Conservation (phyloP, 1,284 basidiomycete species). For the Ganoderma multipileum region DNA sequence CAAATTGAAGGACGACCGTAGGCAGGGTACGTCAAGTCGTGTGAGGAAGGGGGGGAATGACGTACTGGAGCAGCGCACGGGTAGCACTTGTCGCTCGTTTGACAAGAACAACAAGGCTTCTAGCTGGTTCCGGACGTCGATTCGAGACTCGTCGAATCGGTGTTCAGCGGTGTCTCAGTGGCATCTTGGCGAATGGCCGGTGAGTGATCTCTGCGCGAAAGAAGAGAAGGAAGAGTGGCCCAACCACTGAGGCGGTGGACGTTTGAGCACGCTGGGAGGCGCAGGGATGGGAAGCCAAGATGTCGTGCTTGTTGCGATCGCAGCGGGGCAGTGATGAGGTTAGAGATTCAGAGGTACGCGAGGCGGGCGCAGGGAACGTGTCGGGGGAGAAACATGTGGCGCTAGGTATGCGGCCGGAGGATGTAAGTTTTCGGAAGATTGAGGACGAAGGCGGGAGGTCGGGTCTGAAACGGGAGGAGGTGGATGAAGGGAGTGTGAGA, state of each 20-base stretch:
- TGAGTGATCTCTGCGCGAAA: neutral
- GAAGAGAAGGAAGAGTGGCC: neutral
- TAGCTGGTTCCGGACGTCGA: conserved; percentile 23
- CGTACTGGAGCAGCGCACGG: conserved; percentile 17
- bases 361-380: conserved; percentile 15
- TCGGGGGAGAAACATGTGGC: conserved; percentile 1
- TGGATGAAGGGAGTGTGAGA: conserved; percentile 2
- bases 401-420: conserved; percentile 12
- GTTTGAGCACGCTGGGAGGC: neutral
- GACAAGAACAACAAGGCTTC: conserved; percentile 26
- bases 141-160: conserved; percentile 18
- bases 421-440: conserved; percentile 10
- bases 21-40: conserved; percentile 13
- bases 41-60: conserved; percentile 12
- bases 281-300: conserved; percentile 1
- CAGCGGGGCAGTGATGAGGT: conserved; percentile 15
- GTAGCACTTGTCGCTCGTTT: conserved; percentile 20
- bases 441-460: neutral
- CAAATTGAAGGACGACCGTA: conserved; percentile 1
- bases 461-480: neutral
- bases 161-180: conserved; percentile 9
- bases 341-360: conserved; percentile 11
- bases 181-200: neutral
- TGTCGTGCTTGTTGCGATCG: conserved; percentile 23
- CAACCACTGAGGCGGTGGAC: conserved; percentile 1